phyloP scores from a whole-genome alignment of 257 asterid species.

The Solanum appendiculatum region DNA sequence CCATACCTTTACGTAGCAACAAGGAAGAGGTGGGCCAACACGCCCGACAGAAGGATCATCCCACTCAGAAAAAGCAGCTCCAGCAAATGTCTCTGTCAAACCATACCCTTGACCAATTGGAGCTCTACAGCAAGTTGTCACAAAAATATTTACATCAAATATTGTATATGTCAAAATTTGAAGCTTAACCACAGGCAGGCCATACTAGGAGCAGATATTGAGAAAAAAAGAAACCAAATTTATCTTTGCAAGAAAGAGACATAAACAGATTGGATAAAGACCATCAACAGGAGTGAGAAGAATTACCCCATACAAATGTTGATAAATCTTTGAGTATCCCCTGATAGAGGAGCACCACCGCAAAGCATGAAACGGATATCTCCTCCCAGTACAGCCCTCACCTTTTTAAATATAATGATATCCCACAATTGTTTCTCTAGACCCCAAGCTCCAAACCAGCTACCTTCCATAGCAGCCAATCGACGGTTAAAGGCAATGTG shows the following conservation, averaged over 20 bases:
- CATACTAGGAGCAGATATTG: not conserved
- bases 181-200: not conserved
- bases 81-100: conserved; percentile 89
- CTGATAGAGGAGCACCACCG: conserved; percentile 97
- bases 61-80: conserved; percentile 81
- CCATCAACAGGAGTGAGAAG: conserved; percentile 4
- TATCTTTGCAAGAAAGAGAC: not conserved
- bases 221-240: not conserved
- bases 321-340: conserved; percentile 87
- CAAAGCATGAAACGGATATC: conserved; percentile 87
- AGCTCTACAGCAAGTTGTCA: conserved; percentile 41
- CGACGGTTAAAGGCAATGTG: conserved; percentile 58
- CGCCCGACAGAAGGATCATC: conserved; percentile 86
- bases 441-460: conserved; percentile 92
- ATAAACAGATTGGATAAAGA: not conserved
- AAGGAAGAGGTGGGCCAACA: conserved; percentile 97
- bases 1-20: conserved; percentile 74
- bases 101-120: conserved; percentile 97
- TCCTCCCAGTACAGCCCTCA: conserved; percentile 76
- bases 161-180: not conserved
- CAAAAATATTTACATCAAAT: not conserved
- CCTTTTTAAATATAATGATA: conserved; percentile 50
- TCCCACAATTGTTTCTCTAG: conserved; percentile 66
- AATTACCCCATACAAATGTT: conserved; percentile 90
- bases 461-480: conserved; percentile 69